Conservation (phyloP, 352 stramenopile genomes). For the Pseudoperonospora humuli region DNA sequence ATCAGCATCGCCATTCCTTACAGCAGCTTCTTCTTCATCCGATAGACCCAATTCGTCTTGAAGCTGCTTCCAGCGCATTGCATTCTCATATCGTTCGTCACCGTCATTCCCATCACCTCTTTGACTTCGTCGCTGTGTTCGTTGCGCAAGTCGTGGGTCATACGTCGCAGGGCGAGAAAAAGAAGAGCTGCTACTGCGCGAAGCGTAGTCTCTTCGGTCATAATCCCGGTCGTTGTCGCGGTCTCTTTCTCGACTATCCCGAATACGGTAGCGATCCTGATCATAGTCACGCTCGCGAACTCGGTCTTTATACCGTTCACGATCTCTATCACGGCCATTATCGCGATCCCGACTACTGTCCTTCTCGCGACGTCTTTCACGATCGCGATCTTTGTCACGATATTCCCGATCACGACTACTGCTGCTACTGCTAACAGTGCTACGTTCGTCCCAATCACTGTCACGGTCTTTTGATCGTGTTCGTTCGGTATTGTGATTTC, state of each 20-base stretch:
- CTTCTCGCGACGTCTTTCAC: constrained; percentile 10
- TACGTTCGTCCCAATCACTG: constrained; percentile 28
- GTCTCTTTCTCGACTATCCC: constrained; percentile 31
- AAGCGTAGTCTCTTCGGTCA: constrained; percentile 20
- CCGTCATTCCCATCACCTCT: constrained; percentile 41
- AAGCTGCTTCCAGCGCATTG: constrained; percentile 39
- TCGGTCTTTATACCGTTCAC: constrained; percentile 19
- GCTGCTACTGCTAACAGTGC: constrained; percentile 19
- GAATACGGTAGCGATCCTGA: constrained; percentile 26
- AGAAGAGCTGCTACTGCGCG: constrained; percentile 32
- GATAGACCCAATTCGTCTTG: constrained; percentile 75
- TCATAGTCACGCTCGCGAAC: too few relatives aligned
- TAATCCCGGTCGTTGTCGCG: constrained; percentile 30
- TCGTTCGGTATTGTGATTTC: constrained; percentile 13
- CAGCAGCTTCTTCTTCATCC: constrained; percentile 34
- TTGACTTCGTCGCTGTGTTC: constrained; percentile 30
- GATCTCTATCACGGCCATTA: constrained; percentile 17
- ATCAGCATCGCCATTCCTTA: constrained; percentile 4
- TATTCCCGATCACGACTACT: constrained; percentile 24
- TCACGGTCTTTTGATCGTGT: constrained; percentile 23
- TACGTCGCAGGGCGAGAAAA: constrained; percentile 83
- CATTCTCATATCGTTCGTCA: constrained; percentile 30
- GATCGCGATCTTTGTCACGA: too few relatives aligned
- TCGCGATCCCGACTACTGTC: constrained; percentile 8
- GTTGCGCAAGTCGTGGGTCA: constrained; percentile 60